Conservation (phyloP, 1,284 basidiomycete species). For the Marasmius sp. region DNA sequence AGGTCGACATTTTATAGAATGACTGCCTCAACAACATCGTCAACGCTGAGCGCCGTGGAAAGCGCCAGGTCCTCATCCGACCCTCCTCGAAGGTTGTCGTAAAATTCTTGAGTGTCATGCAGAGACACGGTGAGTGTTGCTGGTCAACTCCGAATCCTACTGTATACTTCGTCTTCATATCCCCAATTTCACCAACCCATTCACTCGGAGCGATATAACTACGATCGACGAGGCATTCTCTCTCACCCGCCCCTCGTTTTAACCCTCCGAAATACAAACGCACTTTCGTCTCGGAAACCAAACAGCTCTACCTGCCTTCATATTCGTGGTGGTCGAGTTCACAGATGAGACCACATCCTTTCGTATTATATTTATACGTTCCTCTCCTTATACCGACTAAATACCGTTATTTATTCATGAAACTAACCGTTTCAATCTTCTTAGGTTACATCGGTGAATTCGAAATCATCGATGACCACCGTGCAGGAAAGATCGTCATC, state of each 20-base stretch:
- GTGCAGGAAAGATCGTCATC: conserved; percentile 97
- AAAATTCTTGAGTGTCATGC: conserved; percentile 96
- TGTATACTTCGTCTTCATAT: not conserved
- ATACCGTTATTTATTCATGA: conserved; percentile 1
- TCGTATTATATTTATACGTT: conserved; percentile 12
- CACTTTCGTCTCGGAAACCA: conserved; percentile 45
- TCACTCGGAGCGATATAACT: conserved; percentile 67
- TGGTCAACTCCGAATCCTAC: too few species aligned
- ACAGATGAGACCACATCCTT: conserved; percentile 53
- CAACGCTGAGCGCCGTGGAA: conserved; percentile 97
- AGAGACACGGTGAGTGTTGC: conserved; percentile 84
- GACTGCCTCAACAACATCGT: conserved; percentile 96
- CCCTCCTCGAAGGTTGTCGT: conserved; percentile 96
- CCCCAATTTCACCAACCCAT: not conserved
- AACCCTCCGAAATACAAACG: conserved; percentile 65
- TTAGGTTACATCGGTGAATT: conserved; percentile 99
- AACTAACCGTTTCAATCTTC: conserved; percentile 16
- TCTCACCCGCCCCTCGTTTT: conserved; percentile 67
- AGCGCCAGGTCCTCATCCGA: conserved; percentile 95
- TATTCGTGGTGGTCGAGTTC: conserved; percentile 47
- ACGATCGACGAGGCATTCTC: conserved; percentile 56
- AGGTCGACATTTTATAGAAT: conserved; percentile 46
- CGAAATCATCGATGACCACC: conserved; percentile 99
- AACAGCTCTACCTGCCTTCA: conserved; percentile 39
- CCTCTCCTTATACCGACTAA: conserved; percentile 1